Evolutionary conservation across 768 basidiomycete species (phyloP).

Genomic region (Trametes cingulata): DNA sequence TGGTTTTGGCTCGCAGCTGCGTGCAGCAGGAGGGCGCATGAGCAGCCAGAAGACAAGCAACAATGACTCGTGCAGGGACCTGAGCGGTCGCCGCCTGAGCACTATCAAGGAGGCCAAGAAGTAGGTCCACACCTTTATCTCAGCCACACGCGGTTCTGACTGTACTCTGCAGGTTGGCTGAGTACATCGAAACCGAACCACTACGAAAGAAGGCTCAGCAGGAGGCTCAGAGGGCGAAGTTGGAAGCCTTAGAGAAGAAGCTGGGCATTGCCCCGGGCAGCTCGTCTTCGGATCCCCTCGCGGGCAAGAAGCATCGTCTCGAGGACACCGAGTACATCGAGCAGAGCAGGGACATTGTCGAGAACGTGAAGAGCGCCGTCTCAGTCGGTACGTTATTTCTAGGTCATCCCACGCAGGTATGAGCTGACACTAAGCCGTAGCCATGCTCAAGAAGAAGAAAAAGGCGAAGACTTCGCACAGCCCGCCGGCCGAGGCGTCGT

Average conservation of each 20-base stretch:
- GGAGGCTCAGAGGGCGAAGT: slow-evolving; percentile 77
- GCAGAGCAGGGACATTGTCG: slow-evolving; percentile 87
- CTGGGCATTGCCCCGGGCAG: slow-evolving; percentile 60
- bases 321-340: slow-evolving; percentile 93
- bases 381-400: slow-evolving; percentile 58
- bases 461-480: slow-evolving; percentile 50
- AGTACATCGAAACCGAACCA: slow-evolving; percentile 84
- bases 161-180: slow-evolving; percentile 58
- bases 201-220: slow-evolving; percentile 75
- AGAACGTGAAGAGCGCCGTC: slow-evolving; percentile 90
- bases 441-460: slow-evolving; percentile 74
- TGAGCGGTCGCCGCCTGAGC: slow-evolving; percentile 85
- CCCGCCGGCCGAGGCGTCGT: slow-evolving; percentile 19
- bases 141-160: not conserved
- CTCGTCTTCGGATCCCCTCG: slow-evolving; percentile 44
- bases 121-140: slow-evolving; percentile 43
- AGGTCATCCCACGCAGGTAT: slow-evolving; percentile 23
- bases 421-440: slow-evolving; percentile 36
- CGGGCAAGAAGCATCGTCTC: slow-evolving; percentile 84
- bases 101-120: slow-evolving; percentile 97
- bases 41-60: slow-evolving; percentile 93
- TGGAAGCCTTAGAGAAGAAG: slow-evolving; percentile 82
- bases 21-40: slow-evolving; percentile 98
- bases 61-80: slow-evolving; percentile 92
- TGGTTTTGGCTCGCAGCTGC: slow-evolving; percentile 94